Conservation (phyloP, 2,329 filamentous ascomycete genomes). For the Talaromyces marneffei region DNA sequence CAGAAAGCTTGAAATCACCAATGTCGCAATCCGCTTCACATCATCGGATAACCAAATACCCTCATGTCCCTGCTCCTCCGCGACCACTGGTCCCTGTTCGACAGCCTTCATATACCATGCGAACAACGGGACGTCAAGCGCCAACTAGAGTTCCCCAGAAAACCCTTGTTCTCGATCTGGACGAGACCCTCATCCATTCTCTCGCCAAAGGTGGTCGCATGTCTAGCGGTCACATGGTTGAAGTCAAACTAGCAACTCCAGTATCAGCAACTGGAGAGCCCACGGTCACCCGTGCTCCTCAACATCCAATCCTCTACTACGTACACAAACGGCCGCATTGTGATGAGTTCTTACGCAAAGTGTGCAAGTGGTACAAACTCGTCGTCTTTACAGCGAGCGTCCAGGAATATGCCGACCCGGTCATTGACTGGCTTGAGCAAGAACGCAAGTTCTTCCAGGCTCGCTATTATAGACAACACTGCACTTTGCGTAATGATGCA, state of each 20-base stretch:
- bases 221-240: conserved; percentile 97
- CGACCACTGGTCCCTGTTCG: conserved; percentile 82
- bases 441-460: conserved; percentile 95
- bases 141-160: conserved; percentile 63
- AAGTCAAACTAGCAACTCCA: conserved; percentile 66
- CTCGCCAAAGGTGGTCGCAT: conserved; percentile 94
- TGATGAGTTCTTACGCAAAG: conserved; percentile 89
- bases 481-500: conserved; percentile 87
- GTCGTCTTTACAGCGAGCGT: conserved; percentile 96
- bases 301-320: conserved; percentile 96
- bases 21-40: conserved; percentile 63
- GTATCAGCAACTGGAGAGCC: conserved; percentile 47
- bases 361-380: conserved; percentile 97
- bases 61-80: conserved; percentile 80
- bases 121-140: conserved; percentile 16
- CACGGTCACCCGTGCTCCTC: conserved; percentile 64
- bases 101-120: conserved; percentile 74
- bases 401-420: conserved; percentile 96
- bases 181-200: conserved; percentile 96
- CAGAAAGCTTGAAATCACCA: conserved; percentile 84
- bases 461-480: conserved; percentile 93
- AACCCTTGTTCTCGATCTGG: conserved; percentile 89
- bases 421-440: conserved; percentile 96
- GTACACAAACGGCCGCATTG: conserved; percentile 97
- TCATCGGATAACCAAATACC: conserved; percentile 74